Evolutionary conservation across 2,329 filamentous ascomycete genomes (phyloP), one percentile per base, ranked within the genome.

Genomic region (Phaeosphaeriaceae sp.): DNA sequence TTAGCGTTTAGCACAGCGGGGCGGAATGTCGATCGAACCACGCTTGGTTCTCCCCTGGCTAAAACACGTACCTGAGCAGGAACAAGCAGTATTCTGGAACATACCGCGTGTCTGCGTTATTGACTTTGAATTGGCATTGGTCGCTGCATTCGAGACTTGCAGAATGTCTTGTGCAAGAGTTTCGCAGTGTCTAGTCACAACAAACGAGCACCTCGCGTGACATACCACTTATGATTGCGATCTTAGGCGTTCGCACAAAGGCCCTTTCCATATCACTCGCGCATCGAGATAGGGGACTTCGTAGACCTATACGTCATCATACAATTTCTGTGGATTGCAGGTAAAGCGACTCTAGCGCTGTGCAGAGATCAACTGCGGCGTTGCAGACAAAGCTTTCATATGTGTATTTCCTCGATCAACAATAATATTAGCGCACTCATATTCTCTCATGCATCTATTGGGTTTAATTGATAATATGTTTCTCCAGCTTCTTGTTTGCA

Each of bases 1-100:
- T 42, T 22, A 53, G 54, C 52, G 60, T 53, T 51, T 56, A 53
- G 59, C 58, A 56, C 51, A 58, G 66, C 61, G 67, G 67, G 62
- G 63, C 62, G 48, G 44, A 60, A 60, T 56, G 59, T 51, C 53
- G 57, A 65, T 61, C 52, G 47, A 48, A 60, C 27, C 58, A 51
- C 58, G 51, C 48, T 60, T 57, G 47, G 49, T 31, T 24, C 48
- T 51, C 53, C 49, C 60, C 61, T 60, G 60, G 62, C 56, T 58
- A 53, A 40, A 53, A 58, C 50, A 49, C 41, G 62, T 62, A 53
- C 65, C 65, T 67, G 60, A 63, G 54, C 51, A 56, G 48, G 58
- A 31, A 47, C 7, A 24, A 27, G 11, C 21, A 20, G 33, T 11
- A 7, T 21, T 49, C 19, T 36, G 47, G 41, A 44, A 40, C 25